Evolutionary conservation across 1,284 basidiomycete genomes (phyloP), one percentile per base, ranked within the genome.

Genomic region (Puccinia coronata): DNA sequence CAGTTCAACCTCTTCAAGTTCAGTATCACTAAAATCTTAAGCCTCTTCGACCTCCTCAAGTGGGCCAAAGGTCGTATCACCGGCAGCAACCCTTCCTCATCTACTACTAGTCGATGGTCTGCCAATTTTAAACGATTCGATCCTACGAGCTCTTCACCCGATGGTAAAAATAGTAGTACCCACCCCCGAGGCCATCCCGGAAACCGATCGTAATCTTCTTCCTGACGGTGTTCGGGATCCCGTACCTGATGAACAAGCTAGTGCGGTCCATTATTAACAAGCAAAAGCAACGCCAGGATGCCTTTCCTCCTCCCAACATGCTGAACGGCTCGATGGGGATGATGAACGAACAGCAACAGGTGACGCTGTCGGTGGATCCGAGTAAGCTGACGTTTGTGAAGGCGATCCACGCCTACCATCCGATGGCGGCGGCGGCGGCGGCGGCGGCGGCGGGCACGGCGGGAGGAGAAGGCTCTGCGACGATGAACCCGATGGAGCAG

Each of bases 181-280:
- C 39, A 69, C 20, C 57, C 57, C 88, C 83, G 11, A 83, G 83
- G 71, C 73, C 84, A 25, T 83, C 84, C 2, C 93, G 91, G 87
- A 97, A 98, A 86, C 97, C 97, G 0, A 89, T 99, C 55, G 88
- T 98, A 84, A 89, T 98, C 83, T 99, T 99, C 89, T 90, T 99
- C 84, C 90, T 98, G 83, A 94, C 95, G n/a, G 91, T 98, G 76
- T 90, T 99, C 84, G 97, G 96, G 74, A 87, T 99, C 59, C 96
- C 96, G 0, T 98, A 93, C 85, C 91, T 94, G 77, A 98, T 99
- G 95, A 91, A 93, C 83, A 92, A 92, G 84, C 91, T 99, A 82
- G 91, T 98, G 83, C 91, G 90, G 82, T 88, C 94, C 69, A 91
- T 98, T 81, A 91, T 91, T 57, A 90, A 88, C 82, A 74, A 82